Evolutionary conservation across 805 yeast genomes (phyloP).

Genomic region (Hanseniaspora jakobsenii): DNA sequence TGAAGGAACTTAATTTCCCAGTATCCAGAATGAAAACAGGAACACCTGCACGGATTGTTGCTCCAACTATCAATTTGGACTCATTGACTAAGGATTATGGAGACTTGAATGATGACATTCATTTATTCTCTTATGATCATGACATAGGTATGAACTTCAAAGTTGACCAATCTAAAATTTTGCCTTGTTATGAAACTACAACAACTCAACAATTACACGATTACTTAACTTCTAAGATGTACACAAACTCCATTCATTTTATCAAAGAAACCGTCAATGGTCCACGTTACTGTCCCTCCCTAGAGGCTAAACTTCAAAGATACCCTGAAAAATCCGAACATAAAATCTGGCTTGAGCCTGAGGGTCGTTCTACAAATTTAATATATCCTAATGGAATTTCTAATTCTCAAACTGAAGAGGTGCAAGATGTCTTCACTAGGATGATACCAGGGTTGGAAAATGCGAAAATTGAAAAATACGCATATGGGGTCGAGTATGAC

Average conservation of each 20-base stretch:
- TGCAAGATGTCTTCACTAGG: constrained; percentile 61
- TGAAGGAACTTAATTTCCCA: constrained; percentile 62
- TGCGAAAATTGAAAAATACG: constrained; percentile 84
- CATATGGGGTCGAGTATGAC: constrained; percentile 98
- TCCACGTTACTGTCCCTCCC: constrained; percentile 94
- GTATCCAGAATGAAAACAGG: constrained; percentile 92
- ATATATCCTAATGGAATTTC: constrained; percentile 95
- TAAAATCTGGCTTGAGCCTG: constrained; percentile 91
- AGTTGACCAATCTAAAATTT: constrained; percentile 50
- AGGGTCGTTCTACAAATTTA: constrained; percentile 75
- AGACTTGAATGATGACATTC: constrained; percentile 64
- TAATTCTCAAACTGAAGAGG: constrained; percentile 90
- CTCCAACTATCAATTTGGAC: constrained; percentile 55
- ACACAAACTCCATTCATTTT: constrained; percentile 61
- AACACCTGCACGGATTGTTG: constrained; percentile 82
- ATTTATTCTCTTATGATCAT: constrained; percentile 48
- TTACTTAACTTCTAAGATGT: constrained; percentile 50
- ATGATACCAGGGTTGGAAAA: constrained; percentile 82
- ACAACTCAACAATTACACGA: constrained; percentile 71
- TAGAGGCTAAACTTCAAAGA: constrained; percentile 75
- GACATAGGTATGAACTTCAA: constrained; percentile 67
- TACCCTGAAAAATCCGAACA: constrained; percentile 69
- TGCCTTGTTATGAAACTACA: constrained; percentile 61
- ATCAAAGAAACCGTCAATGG: constrained; percentile 90
- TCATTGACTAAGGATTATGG: constrained; percentile 62